Percentiles rank a stretch among this genome's conserved stretches.
These are phyloP conservation scores for Chytriomyces sp. DNA, from an alignment of 192 early-diverging fungal genomes.

Conservation along the genomic window DNA sequence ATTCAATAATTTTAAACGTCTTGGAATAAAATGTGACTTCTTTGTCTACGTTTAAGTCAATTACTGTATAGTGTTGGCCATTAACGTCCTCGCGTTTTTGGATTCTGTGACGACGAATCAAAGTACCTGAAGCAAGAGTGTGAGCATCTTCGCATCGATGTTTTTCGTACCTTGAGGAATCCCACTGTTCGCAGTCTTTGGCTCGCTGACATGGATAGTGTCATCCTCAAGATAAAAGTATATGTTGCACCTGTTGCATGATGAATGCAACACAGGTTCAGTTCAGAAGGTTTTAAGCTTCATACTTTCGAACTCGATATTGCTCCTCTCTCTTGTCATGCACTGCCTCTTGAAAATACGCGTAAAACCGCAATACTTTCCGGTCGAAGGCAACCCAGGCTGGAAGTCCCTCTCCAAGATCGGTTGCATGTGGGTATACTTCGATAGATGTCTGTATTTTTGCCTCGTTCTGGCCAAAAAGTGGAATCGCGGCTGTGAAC, in stretches of 20 bases:
- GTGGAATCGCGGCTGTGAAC: slow-evolving; percentile 48
- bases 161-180: slow-evolving; percentile 58
- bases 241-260: slow-evolving; percentile 62
- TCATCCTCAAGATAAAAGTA: slow-evolving; percentile 68
- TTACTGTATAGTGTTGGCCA: slow-evolving; percentile 57
- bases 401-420: slow-evolving; percentile 44
- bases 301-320: slow-evolving; percentile 60
- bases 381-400: slow-evolving; percentile 66
- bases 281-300: not conserved
- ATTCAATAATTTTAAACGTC: slow-evolving; percentile 64
- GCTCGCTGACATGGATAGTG: slow-evolving; percentile 65
- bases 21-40: slow-evolving; percentile 61
- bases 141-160: not conserved
- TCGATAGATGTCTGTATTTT: slow-evolving; percentile 58
- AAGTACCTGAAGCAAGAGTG: slow-evolving; percentile 51
- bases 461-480: slow-evolving; percentile 46
- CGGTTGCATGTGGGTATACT: slow-evolving; percentile 46
- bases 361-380: slow-evolving; percentile 62
- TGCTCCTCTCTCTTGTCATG: slow-evolving; percentile 60
- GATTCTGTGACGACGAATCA: slow-evolving; percentile 61
- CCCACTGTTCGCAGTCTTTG: slow-evolving; percentile 56
- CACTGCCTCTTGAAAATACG: slow-evolving; percentile 64
- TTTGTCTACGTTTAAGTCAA: slow-evolving; percentile 59
- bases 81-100: slow-evolving; percentile 42
- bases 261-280: not conserved